Base-by-base conservation (phyloP, 192 early-diverging fungal genomes). In the Coemansia sp. region DNA sequence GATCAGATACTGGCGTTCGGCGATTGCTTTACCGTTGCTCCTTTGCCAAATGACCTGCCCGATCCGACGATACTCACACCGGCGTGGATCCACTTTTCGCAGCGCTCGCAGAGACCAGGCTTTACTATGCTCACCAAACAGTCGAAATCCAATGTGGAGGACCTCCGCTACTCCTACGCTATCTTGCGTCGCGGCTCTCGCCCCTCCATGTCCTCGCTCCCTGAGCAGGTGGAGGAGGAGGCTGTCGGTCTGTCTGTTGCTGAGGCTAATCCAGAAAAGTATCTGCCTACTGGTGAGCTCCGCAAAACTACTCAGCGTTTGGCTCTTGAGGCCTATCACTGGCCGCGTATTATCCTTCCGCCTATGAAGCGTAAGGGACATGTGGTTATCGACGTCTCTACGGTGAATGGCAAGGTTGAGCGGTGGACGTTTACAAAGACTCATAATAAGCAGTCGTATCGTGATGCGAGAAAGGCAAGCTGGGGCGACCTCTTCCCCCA, bases 401-500 rank as follows among this genome's bases (percentile, higher is more conserved):
- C 84, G n/a, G 21, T 60, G 1, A 57, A 76, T 3, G 88, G 87
- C 26, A 70, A 38, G 2, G 38, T 93, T 46, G 86, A 92, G 73
- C 83, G 93, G 14, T 86, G 85, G 59, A 84, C 87, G 14, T 88
- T 91, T 53, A 86, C 88, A 6, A 90, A 89, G 64, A 85, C 84
- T 1, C 86, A 89, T 60, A 84, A 87, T 57, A 91, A 89, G 81
- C 69, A 86, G 56, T 77, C 81, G 0, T 93, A 91, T 64, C 66
- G 85, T n/a, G 92, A 90, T 70, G 88, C 88, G 0, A 74, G 88
- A 18, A 93, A 95, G 74, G 73, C 84, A 0, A 82, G 73, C 65
- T 95, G 93, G 93, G 92, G 91, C n/a, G 93, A 93, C 65, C 60
- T 90, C 31, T 90, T 92, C 68, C 92, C 92, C 60, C 89, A 93